Percentiles rank a stretch among this genome's conserved stretches.
These are phyloP conservation scores for Aegilops bicornis DNA, from an alignment of 176 grass and related monocot genomes.

Conservation along the genomic window DNA sequence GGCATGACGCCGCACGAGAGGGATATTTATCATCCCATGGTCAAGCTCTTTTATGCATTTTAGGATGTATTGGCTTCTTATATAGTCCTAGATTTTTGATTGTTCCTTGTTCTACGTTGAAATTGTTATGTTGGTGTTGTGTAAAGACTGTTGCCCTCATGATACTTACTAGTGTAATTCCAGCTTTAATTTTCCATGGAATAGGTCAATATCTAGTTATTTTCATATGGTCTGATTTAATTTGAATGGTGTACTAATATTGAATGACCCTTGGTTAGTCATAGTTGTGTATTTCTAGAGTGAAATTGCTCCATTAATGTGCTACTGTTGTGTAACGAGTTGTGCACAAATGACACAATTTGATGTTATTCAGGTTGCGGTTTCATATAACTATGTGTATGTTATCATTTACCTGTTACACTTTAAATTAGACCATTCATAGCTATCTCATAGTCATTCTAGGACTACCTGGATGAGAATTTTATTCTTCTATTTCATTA, in stretches of 20 bases:
- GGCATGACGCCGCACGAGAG: too few species aligned
- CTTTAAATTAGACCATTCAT: background rate
- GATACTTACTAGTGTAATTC: background rate
- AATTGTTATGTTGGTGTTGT: too few species aligned
- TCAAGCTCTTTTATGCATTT: too few species aligned
- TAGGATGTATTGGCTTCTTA: too few species aligned
- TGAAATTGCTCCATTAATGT: background rate
- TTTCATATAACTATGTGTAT: background rate
- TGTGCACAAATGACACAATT: background rate
- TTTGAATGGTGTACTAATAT: background rate
- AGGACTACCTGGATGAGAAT: too few species aligned
- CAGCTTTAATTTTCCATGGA: background rate
- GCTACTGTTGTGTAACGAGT: background rate
- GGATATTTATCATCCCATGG: too few species aligned
- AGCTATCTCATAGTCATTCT: background rate
- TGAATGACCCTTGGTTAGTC: background rate
- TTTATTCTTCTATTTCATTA: too few species aligned
- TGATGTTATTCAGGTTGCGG: background rate
- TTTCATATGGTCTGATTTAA: constrained; percentile 7
- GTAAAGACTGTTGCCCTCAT: too few species aligned
- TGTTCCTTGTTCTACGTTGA: too few species aligned
- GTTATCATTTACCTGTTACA: background rate
- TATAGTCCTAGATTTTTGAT: too few species aligned
- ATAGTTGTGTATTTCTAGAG: background rate
- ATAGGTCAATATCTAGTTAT: background rate